Evolutionary conservation across 768 basidiomycete species (phyloP).

Genomic region (Tylopilus vinaceipallidus): DNA sequence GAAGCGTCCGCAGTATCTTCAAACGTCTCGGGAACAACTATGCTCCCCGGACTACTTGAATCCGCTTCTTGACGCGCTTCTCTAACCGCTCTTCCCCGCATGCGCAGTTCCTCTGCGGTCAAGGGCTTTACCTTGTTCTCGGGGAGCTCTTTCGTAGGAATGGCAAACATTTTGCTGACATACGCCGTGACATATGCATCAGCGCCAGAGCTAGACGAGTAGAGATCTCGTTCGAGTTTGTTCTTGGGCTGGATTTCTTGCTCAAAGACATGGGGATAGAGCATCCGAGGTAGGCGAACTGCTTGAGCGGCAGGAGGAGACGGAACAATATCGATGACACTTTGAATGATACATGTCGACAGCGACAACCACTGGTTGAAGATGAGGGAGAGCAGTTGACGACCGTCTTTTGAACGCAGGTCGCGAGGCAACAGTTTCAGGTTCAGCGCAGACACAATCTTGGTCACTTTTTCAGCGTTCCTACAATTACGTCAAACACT

Average conservation of each 20-base stretch:
- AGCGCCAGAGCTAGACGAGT: slow-evolving; percentile 57
- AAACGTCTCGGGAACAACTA: slow-evolving; percentile 1
- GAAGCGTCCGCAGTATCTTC: slow-evolving; percentile 1
- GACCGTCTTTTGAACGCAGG: slow-evolving; percentile 86
- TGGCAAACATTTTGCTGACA: slow-evolving; percentile 98
- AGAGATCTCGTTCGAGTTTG: slow-evolving; percentile 83
- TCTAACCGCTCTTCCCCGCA: slow-evolving; percentile 55
- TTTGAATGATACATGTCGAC: slow-evolving; percentile 89
- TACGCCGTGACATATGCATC: slow-evolving; percentile 75
- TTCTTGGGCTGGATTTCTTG: slow-evolving; percentile 60
- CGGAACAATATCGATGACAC: slow-evolving; percentile 91
- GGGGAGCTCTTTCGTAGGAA: slow-evolving; percentile 75
- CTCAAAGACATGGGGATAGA: slow-evolving; percentile 77
- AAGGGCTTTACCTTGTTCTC: slow-evolving; percentile 76
- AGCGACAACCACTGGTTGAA: slow-evolving; percentile 96
- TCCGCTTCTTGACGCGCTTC: slow-evolving; percentile 37
- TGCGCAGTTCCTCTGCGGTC: slow-evolving; percentile 82
- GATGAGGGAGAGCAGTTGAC: slow-evolving; percentile 78
- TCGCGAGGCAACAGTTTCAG: slow-evolving; percentile 87
- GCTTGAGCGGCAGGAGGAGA: slow-evolving; percentile 80
- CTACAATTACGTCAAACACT: slow-evolving; percentile 41
- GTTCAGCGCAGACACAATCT: slow-evolving; percentile 80
- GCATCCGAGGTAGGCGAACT: slow-evolving; percentile 84
- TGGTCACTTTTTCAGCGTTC: slow-evolving; percentile 83
- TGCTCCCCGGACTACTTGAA: slow-evolving; percentile 21